Percentiles rank a stretch among this genome's conserved stretches.
phyloP scores from a whole-genome alignment of 306 rosid genomes.

The Cyamopsis tetragonoloba region DNA sequence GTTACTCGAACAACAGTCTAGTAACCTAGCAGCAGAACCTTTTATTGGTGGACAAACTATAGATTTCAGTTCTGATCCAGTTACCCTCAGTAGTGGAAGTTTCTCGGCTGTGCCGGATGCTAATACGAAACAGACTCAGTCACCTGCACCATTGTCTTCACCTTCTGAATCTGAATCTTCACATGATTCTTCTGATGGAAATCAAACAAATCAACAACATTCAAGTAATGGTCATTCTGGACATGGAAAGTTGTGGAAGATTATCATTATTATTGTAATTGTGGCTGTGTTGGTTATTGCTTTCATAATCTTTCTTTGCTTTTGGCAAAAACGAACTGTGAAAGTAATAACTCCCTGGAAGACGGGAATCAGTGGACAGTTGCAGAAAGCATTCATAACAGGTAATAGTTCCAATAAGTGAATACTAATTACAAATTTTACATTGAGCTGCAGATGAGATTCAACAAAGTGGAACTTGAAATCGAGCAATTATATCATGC shows the following conservation, averaged over 20 bases:
- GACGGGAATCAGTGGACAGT: conserved; percentile 90
- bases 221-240: conserved; percentile 18
- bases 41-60: conserved; percentile 26
- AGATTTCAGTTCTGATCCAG: conserved; percentile 45
- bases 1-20: conserved; percentile 56
- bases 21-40: conserved; percentile 73
- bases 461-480: not conserved
- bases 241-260: conserved; percentile 51
- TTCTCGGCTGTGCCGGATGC: conserved; percentile 56
- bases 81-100: conserved; percentile 63
- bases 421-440: not conserved
- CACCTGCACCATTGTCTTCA: conserved; percentile 26
- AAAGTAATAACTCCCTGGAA: conserved; percentile 80
- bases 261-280: conserved; percentile 29
- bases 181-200: conserved; percentile 4
- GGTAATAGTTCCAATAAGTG: conserved; percentile 40
- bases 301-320: conserved; percentile 41
- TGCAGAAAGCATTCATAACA: conserved; percentile 90
- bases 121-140: conserved; percentile 31
- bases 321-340: conserved; percentile 63
- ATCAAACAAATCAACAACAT: conserved; percentile 18
- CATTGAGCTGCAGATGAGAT: not conserved
- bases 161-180: conserved; percentile 23
- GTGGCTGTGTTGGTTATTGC: conserved; percentile 40
- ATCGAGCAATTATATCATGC: not conserved